Evolutionary conservation across 441 rosid species (phyloP).

Genomic region (Arabidopsis lyrata): DNA sequence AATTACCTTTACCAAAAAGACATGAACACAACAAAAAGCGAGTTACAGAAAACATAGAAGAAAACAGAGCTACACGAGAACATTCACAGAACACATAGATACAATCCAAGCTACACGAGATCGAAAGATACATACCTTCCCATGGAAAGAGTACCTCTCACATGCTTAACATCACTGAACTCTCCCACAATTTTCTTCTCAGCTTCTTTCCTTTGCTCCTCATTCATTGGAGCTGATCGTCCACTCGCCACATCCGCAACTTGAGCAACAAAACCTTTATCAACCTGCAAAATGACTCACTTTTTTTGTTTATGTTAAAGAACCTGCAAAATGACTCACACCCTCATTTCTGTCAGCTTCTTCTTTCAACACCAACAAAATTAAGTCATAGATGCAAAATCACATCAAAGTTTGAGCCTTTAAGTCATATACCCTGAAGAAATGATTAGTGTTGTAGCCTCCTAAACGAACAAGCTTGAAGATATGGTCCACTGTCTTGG

Average conservation of each 20-base stretch:
- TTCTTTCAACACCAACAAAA: neutral
- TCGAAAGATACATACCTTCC: constrained; percentile 61
- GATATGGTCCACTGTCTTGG: constrained; percentile 84
- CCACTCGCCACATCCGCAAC: constrained; percentile 88
- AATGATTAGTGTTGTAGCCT: constrained; percentile 85
- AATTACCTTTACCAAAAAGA: constrained; percentile 11
- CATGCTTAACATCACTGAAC: constrained; percentile 89
- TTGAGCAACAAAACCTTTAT: constrained; percentile 94
- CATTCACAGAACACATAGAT: neutral
- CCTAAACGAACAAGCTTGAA: constrained; percentile 94
- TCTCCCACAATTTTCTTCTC: constrained; percentile 79
- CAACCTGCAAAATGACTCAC: constrained; percentile 60
- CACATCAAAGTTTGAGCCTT: constrained; percentile 30
- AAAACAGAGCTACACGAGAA: constrained; percentile 2
- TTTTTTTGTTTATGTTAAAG: no score
- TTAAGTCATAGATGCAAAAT: neutral
- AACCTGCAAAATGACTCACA: constrained; percentile 55
- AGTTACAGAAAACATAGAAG: neutral
- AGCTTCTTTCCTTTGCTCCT: constrained; percentile 76
- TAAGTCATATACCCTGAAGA: constrained; percentile 72
- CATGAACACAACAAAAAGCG: constrained; percentile 1
- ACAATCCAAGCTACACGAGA: neutral
- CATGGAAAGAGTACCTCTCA: constrained; percentile 93
- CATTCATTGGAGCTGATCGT: constrained; percentile 85
- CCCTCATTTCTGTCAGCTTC: neutral